A percentile compares a stretch with the other conserved stretches of the same genome.
These are phyloP conservation scores for Quillaja saponaria DNA, from an alignment of 306 rosid genomes.

Conservation along the genomic window DNA sequence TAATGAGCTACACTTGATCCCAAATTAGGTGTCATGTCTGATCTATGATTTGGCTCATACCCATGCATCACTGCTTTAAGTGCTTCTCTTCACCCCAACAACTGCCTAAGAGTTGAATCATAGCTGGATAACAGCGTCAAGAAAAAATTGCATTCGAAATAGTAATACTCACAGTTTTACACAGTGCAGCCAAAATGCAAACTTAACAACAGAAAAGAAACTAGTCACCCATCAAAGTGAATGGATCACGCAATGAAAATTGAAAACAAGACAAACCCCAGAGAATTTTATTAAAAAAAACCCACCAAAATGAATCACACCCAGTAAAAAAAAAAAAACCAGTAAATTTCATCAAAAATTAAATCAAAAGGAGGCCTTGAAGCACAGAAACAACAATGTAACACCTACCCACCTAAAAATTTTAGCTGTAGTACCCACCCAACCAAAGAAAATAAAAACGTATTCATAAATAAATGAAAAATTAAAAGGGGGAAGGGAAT, in stretches of 20 bases:
- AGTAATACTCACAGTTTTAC: constrained; percentile 13
- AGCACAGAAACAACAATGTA: constrained; percentile 30
- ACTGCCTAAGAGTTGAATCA: constrained; percentile 25
- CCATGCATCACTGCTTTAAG: not conserved
- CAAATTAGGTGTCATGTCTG: not conserved
- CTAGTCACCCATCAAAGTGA: not conserved
- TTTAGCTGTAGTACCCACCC: constrained; percentile 29
- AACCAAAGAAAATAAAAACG: not conserved
- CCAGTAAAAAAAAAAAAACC: constrained; percentile 20
- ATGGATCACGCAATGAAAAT: constrained; percentile 1
- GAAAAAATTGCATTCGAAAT: not conserved
- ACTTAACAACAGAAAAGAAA: constrained; percentile 22
- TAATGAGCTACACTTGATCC: constrained; percentile 14
- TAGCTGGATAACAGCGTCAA: constrained; percentile 24
- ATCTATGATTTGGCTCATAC: constrained; percentile 15
- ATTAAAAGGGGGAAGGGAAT: not conserved
- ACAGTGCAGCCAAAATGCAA: constrained; percentile 19
- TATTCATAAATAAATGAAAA: not conserved
- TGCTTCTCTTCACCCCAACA: not conserved
- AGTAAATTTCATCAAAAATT: constrained; percentile 11
- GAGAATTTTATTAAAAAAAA: not conserved
- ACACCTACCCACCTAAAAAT: constrained; percentile 22
- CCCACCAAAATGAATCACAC: constrained; percentile 10
- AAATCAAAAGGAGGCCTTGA: constrained; percentile 1
- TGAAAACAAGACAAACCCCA: constrained; percentile 25